Evolutionary conservation across 2,329 filamentous ascomycete genomes (phyloP).

Genomic region (Cephalotrichum gorgonifer): DNA sequence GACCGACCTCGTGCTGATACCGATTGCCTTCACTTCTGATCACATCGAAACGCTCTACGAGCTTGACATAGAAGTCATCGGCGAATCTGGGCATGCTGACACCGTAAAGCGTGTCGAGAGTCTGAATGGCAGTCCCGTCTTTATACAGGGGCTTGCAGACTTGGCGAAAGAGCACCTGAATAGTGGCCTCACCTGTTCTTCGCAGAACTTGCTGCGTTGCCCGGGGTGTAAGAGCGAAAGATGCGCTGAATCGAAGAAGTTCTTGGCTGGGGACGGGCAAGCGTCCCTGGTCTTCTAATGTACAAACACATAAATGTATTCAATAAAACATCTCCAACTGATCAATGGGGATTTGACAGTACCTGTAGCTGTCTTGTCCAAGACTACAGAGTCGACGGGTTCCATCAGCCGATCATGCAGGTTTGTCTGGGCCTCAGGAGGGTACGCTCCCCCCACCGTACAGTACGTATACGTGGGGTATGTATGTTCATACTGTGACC

Average conservation of each 20-base stretch:
- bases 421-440: too few species aligned
- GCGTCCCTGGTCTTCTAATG: background rate
- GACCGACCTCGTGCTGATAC: conserved; percentile 82
- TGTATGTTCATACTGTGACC: too few species aligned
- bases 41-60: conserved; percentile 97
- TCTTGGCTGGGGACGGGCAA: conserved; percentile 41
- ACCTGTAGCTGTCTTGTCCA: too few species aligned
- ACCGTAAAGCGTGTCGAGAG: conserved; percentile 85
- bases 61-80: conserved; percentile 88
- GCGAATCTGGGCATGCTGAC: conserved; percentile 67
- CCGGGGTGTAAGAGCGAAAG: conserved; percentile 86
- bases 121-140: conserved; percentile 80
- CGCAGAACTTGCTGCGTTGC: conserved; percentile 83
- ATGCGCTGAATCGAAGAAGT: conserved; percentile 68
- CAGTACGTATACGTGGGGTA: too few species aligned
- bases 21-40: conserved; percentile 97
- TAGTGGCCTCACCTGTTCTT: conserved; percentile 57
- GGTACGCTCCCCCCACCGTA: too few species aligned
- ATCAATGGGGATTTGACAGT: background rate
- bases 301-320: background rate
- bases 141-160: conserved; percentile 82
- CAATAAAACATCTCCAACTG: background rate
- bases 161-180: conserved; percentile 73
- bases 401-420: too few species aligned
- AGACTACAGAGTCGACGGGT: too few species aligned